phyloP scores from a whole-genome alignment of 768 basidiomycete species.

The Obba rivulosa region DNA sequence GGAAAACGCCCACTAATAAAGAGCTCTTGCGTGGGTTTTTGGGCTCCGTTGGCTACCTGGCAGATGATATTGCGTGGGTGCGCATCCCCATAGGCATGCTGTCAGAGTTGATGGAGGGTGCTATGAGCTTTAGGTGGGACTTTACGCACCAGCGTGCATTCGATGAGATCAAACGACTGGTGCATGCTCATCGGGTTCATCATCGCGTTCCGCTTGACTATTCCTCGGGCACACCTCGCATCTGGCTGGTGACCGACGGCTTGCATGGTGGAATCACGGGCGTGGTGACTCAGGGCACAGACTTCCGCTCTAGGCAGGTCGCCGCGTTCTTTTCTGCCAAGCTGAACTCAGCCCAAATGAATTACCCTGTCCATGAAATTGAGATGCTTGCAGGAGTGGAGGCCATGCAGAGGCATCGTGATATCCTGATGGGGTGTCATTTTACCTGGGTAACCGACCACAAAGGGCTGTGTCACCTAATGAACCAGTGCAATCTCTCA shows the following conservation, averaged over 20 bases:
- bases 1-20: conserved; percentile 25
- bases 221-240: conserved; percentile 6
- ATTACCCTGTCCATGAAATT: conserved; percentile 35
- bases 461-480: conserved; percentile 16
- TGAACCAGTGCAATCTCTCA: conserved; percentile 20
- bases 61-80: conserved; percentile 26
- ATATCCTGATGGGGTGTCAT: conserved; percentile 16
- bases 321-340: conserved; percentile 25
- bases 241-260: conserved; percentile 22
- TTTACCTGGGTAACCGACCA: conserved; percentile 27
- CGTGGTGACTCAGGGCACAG: conserved; percentile 17
- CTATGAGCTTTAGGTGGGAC: conserved; percentile 19
- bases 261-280: conserved; percentile 16
- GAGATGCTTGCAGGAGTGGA: conserved; percentile 33
- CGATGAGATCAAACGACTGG: conserved; percentile 18
- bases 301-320: conserved; percentile 8
- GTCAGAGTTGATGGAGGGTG: conserved; percentile 11
- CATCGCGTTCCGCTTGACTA: conserved; percentile 22
- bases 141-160: conserved; percentile 28
- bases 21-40: conserved; percentile 31
- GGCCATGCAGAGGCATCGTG: conserved; percentile 28
- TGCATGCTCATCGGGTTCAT: conserved; percentile 11
- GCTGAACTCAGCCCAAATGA: conserved; percentile 19
- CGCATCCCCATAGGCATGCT: conserved; percentile 36
- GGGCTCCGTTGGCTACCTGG: conserved; percentile 28